Base-by-base conservation (phyloP, 805 yeast species). In the Suhomyces canberraensis region DNA sequence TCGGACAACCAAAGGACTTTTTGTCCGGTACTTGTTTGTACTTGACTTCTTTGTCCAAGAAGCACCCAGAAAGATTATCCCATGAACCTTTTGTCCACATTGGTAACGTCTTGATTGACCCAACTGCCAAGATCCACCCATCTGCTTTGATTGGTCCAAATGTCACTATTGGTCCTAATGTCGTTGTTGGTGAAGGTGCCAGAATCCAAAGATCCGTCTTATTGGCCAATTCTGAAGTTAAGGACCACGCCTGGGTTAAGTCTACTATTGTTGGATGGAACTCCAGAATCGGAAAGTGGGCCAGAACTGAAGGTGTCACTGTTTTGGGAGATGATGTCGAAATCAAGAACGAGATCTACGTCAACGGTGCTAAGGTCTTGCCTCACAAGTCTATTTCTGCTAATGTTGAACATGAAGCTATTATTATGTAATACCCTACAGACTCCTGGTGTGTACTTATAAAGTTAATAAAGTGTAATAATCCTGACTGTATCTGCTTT, bases 1-100 rank as follows among this genome's bases (percentile, higher is more conserved):
- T 93, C 53, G 99, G 99, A 69, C 99, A 93, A 77, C 99, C 99
- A 78, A 93, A 91, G 80, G 99, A 93, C 72, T 93, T 89, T 82
- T 72, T 93, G 50, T 81, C 96, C 42, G 99, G 99, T 68, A 87
- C 97, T 57, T 81, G 89, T 54, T 75, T 91, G 48, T 93, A 90
- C 78, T 77, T 93, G 66, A 76, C 84, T 64, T 83, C 98, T 39
- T 72, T 89, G 60, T 67, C 91, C 55, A 84, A 84, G 79, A 87
- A 82, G 71, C 61, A 71, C 52, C 85, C 96, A 47, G 76, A 76
- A 54, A 61, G 71, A 51, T 79, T 90, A 61, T 77, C 81, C 44
- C 59, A 66, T 40, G 91, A 79, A 63, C 77, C 75, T 44, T 86
- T 73, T 67, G 84, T 88, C 51, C 83, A 81, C 69, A 91, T 90